A percentile compares a stretch with the other conserved stretches of the same genome.
These are phyloP conservation scores for Ceratocystis albifundus DNA, from an alignment of 2,329 filamentous ascomycete species.

Conservation along the genomic window DNA sequence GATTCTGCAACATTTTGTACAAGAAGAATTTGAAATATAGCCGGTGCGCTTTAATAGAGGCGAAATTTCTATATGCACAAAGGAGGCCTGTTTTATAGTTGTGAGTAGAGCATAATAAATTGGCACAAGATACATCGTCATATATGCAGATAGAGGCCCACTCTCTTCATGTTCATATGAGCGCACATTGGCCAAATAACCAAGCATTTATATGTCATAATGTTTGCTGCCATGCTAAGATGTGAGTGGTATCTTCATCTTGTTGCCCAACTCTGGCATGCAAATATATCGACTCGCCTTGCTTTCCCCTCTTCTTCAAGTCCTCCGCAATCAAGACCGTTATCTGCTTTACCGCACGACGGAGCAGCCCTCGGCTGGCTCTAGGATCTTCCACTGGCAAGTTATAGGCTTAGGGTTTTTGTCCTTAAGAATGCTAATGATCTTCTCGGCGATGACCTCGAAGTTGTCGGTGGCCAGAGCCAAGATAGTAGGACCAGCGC, in stretches of 20 bases:
- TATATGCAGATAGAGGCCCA: neutral
- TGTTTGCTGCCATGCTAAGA: neutral
- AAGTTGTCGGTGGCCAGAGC: slow-evolving; percentile 87
- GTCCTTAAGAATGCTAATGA: slow-evolving; percentile 61
- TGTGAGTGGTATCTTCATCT: neutral
- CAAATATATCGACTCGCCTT: neutral
- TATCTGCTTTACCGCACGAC: slow-evolving; percentile 32
- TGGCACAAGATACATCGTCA: neutral
- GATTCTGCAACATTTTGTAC: slow-evolving; percentile 71
- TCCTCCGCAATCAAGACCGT: neutral
- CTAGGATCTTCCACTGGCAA: slow-evolving; percentile 77
- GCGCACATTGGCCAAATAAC: neutral
- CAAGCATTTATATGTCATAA: neutral
- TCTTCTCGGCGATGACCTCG: slow-evolving; percentile 67
- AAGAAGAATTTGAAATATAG: slow-evolving; percentile 49
- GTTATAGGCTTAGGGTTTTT: slow-evolving; percentile 45
- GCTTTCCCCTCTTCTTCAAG: neutral
- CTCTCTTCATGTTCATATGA: neutral
- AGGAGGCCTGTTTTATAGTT: no score
- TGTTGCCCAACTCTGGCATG: neutral
- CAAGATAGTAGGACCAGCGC: slow-evolving; percentile 87
- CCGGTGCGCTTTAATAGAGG: neutral
- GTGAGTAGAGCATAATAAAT: neutral
- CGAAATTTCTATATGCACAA: neutral
- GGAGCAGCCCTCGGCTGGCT: slow-evolving; percentile 65